These are phyloP conservation scores for Thuja plicata DNA, from an alignment of 83 land plant genomes.

Conservation along the genomic window DNA sequence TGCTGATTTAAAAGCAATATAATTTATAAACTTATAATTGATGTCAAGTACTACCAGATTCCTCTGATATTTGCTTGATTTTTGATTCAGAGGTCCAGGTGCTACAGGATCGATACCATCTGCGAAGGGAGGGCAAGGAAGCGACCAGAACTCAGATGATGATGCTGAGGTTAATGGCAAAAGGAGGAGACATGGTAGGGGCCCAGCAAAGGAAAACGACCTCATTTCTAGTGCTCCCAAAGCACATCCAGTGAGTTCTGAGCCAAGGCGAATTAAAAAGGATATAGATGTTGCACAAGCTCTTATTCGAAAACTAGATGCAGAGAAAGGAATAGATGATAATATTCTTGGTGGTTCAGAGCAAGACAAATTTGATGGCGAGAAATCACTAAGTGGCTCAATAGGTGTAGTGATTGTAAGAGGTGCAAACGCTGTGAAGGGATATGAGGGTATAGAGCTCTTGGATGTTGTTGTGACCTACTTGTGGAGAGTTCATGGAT, in stretches of 20 bases:
- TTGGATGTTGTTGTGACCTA: conserved; percentile 89
- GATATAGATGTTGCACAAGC: conserved; percentile 82
- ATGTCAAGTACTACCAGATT: neutral
- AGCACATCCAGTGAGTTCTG: conserved; percentile 77
- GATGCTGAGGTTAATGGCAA: conserved; percentile 72
- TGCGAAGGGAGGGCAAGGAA: conserved; percentile 41
- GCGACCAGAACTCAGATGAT: conserved; percentile 83
- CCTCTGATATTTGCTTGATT: conserved; percentile 8
- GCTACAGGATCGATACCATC: conserved; percentile 25
- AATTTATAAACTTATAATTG: conserved; percentile 1
- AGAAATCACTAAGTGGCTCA: conserved; percentile 64
- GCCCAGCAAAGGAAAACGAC: conserved; percentile 68
- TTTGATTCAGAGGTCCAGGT: conserved; percentile 78
- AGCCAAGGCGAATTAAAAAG: conserved; percentile 73
- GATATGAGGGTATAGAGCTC: conserved; percentile 90
- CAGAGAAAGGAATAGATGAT: conserved; percentile 90
- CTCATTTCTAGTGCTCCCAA: conserved; percentile 71
- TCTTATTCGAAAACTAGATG: conserved; percentile 81
- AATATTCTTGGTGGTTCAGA: conserved; percentile 66
- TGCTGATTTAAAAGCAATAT: neutral
- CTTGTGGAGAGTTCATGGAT: conserved; percentile 94
- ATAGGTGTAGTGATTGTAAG: conserved; percentile 87
- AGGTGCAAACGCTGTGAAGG: conserved; percentile 84
- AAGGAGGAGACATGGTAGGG: conserved; percentile 73
- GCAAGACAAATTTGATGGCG: conserved; percentile 58